These are phyloP conservation scores for Melocanna baccifera DNA, from an alignment of 176 grass and related monocot species.

Conservation along the genomic window DNA sequence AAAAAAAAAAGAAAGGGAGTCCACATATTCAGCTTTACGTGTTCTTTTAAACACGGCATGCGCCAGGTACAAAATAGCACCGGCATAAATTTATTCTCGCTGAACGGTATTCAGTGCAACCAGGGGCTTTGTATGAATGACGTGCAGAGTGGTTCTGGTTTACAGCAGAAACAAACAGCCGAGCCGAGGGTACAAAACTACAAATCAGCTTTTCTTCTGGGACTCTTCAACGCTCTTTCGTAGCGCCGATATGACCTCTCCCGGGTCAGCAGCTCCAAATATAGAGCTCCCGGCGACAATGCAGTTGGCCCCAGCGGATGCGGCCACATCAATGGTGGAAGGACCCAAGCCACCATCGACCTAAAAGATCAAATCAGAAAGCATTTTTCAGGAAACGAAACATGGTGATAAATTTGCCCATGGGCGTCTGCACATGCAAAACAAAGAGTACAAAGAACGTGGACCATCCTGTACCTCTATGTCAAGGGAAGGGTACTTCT, in stretches of 20 bases:
- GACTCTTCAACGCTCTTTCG: slow-evolving; percentile 64
- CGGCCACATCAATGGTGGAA: slow-evolving; percentile 71
- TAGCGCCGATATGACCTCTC: slow-evolving; percentile 64
- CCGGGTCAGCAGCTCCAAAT: slow-evolving; percentile 67
- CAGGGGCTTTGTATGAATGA: neutral
- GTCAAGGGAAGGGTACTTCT: slow-evolving; percentile 91
- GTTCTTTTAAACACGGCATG: neutral
- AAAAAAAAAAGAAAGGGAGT: no score
- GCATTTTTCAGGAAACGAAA: neutral
- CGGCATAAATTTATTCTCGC: slow-evolving; percentile 32
- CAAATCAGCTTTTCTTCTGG: slow-evolving; percentile 47
- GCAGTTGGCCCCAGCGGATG: slow-evolving; percentile 83
- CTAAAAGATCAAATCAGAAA: slow-evolving; percentile 26
- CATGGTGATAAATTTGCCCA: neutral
- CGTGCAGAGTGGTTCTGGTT: neutral
- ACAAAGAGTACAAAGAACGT: neutral
- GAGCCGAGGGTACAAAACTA: no score
- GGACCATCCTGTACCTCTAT: slow-evolving; percentile 61
- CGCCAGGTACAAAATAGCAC: neutral
- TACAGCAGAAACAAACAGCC: slow-evolving; percentile 9
- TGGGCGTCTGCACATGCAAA: no score
- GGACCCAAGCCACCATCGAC: slow-evolving; percentile 93
- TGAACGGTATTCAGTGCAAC: neutral
- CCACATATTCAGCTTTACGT: neutral
- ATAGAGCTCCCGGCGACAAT: slow-evolving; percentile 97